These are phyloP conservation scores for Naegleria fowleri DNA, from an alignment of 208 protist genomes.

Conservation along the genomic window DNA sequence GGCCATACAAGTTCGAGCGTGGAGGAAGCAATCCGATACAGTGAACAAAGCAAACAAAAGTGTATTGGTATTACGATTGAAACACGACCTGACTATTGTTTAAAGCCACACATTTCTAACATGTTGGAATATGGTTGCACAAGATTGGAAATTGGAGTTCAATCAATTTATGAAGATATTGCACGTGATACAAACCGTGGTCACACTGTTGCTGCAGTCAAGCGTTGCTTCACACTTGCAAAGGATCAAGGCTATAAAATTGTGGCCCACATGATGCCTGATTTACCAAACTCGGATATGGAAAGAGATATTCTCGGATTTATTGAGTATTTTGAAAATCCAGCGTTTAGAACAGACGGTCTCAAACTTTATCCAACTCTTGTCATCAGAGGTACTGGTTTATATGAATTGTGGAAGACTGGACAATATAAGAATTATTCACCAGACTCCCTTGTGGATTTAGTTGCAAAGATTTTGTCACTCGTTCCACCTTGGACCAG, in stretches of 20 bases:
- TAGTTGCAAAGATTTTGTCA: conserved; percentile 85
- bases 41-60: conserved; percentile 79
- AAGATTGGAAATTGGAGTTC: conserved; percentile 96
- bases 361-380: conserved; percentile 98
- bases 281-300: conserved; percentile 89
- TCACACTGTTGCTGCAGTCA: conserved; percentile 82
- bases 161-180: conserved; percentile 94
- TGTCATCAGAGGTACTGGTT: conserved; percentile 95
- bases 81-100: conserved; percentile 93
- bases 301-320: conserved; percentile 87
- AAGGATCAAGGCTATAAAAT: conserved; percentile 98
- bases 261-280: conserved; percentile 86
- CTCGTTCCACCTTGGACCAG: conserved; percentile 96
- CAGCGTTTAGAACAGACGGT: conserved; percentile 91
- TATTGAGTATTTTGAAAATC: conserved; percentile 86
- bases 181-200: conserved; percentile 82
- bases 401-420: conserved; percentile 92
- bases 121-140: conserved; percentile 87
- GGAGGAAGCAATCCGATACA: conserved; percentile 75
- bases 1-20: conserved; percentile 45
- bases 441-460: conserved; percentile 74
- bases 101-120: conserved; percentile 67
- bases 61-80: conserved; percentile 99
- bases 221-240: conserved; percentile 82
- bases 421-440: conserved; percentile 86